These are phyloP conservation scores for Endocalyx cinctus DNA, from an alignment of 2,329 filamentous ascomycete species.

Conservation along the genomic window DNA sequence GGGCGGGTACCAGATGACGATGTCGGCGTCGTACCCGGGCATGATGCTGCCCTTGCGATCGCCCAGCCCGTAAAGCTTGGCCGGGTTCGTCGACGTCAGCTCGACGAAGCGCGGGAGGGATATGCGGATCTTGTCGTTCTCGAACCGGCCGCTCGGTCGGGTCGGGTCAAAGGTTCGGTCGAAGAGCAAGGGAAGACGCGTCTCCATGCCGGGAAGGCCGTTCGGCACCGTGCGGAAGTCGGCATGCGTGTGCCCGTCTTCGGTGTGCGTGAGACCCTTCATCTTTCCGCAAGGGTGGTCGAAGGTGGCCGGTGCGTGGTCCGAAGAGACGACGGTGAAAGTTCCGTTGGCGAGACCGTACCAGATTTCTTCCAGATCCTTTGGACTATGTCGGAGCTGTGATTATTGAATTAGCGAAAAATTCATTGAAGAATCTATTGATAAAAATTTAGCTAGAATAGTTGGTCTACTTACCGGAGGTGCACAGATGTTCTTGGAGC, in stretches of 20 bases:
- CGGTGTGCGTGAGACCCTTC: conserved; percentile 3
- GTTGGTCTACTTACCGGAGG: conserved; percentile 30
- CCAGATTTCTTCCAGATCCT: conserved; percentile 50
- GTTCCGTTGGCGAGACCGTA: conserved; percentile 46
- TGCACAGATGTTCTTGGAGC: conserved; percentile 51
- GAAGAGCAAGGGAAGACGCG: conserved; percentile 9
- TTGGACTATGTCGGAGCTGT: conserved; percentile 36
- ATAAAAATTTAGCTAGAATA: no score
- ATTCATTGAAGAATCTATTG: no score
- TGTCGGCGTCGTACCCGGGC: conserved; percentile 12
- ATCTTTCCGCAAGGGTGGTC: conserved; percentile 11
- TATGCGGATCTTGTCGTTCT: conserved; percentile 8
- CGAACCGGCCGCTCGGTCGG: conserved; percentile 2
- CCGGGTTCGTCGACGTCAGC: conserved; percentile 9
- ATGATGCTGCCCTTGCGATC: conserved; percentile 8
- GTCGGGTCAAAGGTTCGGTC: conserved; percentile 9
- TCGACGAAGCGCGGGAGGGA: conserved; percentile 26
- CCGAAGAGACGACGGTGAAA: conserved; percentile 47
- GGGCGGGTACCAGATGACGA: conserved; percentile 12
- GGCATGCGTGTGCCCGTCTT: conserved; percentile 1
- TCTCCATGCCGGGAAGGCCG: conserved; percentile 9
- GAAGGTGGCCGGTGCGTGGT: conserved; percentile 9
- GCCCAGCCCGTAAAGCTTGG: conserved; percentile 8
- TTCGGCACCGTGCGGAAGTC: conserved; percentile 9
- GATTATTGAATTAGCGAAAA: no score